Evolutionary conservation across 2,329 filamentous ascomycete genomes (phyloP).

Genomic region (Allantophomopsis cytisporea): DNA sequence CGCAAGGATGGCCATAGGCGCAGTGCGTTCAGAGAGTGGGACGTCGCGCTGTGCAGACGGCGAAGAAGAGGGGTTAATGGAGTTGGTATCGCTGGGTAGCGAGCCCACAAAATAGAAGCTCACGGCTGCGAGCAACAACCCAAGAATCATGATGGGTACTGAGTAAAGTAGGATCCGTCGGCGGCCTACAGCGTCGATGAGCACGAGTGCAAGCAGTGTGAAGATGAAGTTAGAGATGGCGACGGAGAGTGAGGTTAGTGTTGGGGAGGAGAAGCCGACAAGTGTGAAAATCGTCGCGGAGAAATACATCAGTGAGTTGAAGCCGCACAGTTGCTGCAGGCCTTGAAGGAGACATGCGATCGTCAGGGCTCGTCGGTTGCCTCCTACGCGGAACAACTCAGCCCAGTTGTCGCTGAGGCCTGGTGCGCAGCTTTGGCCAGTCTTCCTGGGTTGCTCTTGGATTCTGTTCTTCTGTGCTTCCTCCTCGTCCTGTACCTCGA

Average conservation of each 20-base stretch:
- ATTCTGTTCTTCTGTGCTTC: conserved; percentile 24
- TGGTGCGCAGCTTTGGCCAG: conserved; percentile 9
- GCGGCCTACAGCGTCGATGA: conserved; percentile 71
- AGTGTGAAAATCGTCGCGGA: conserved; percentile 70
- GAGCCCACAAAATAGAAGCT: conserved; percentile 53
- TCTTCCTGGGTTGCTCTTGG: conserved; percentile 8
- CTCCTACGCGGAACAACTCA: conserved; percentile 41
- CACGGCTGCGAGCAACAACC: conserved; percentile 55
- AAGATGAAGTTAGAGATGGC: conserved; percentile 75
- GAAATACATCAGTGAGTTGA: conserved; percentile 90
- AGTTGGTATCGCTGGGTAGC: conserved; percentile 11
- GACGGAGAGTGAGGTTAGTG: conserved; percentile 66
- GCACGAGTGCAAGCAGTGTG: conserved; percentile 57
- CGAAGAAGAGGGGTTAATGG: conserved; percentile 12
- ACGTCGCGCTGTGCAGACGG: conserved; percentile 8
- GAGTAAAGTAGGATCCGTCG: conserved; percentile 70
- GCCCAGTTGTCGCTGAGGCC: conserved; percentile 27
- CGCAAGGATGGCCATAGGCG: conserved; percentile 47
- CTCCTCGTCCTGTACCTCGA: conserved; percentile 60
- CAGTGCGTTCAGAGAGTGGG: conserved; percentile 14
- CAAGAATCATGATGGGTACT: conserved; percentile 70
- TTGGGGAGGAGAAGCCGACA: conserved; percentile 66
- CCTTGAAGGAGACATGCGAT: conserved; percentile 83
- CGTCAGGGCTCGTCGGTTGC: conserved; percentile 60
- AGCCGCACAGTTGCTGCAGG: conserved; percentile 78